These are phyloP conservation scores for Zychaea mexicana DNA, from an alignment of 371 early-diverging fungal species.

Conservation along the genomic window DNA sequence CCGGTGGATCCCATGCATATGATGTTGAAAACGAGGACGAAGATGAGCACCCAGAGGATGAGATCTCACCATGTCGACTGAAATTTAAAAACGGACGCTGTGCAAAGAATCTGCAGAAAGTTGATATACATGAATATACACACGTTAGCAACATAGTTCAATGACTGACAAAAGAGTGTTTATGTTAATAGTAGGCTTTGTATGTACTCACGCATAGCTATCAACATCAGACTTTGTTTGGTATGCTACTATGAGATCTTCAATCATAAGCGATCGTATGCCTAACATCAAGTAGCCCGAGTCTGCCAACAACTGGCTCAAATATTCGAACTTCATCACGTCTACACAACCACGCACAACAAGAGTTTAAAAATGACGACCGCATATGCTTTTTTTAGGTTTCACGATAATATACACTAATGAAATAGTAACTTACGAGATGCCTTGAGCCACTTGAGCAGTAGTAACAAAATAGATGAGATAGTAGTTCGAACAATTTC, in stretches of 20 bases:
- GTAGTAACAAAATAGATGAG: slow-evolving; percentile 63
- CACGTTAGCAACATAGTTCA: not conserved
- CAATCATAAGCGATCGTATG: not conserved
- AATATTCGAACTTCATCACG: slow-evolving; percentile 75
- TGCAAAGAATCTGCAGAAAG: slow-evolving; percentile 1
- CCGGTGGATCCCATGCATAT: not conserved
- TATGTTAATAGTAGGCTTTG: too few relatives aligned
- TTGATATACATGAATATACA: too few relatives aligned
- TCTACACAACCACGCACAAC: slow-evolving; percentile 53
- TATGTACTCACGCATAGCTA: slow-evolving; percentile 5
- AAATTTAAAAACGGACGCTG: not conserved
- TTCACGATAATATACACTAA: too few relatives aligned
- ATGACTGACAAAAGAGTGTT: too few relatives aligned
- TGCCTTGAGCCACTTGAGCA: slow-evolving; percentile 72
- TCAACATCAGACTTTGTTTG: not conserved
- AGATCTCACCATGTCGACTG: not conserved
- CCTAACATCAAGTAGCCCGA: slow-evolving; percentile 74
- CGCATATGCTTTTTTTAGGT: not conserved
- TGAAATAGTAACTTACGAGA: slow-evolving; percentile 51
- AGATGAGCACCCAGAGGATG: not conserved
- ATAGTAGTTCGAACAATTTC: slow-evolving; percentile 78
- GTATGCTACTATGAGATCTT: not conserved
- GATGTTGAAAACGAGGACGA: slow-evolving; percentile 3
- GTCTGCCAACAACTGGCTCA: slow-evolving; percentile 77
- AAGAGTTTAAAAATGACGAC: not conserved